These are phyloP conservation scores for Backusella westeae DNA, from an alignment of 192 early-diverging fungal species.

Conservation along the genomic window DNA sequence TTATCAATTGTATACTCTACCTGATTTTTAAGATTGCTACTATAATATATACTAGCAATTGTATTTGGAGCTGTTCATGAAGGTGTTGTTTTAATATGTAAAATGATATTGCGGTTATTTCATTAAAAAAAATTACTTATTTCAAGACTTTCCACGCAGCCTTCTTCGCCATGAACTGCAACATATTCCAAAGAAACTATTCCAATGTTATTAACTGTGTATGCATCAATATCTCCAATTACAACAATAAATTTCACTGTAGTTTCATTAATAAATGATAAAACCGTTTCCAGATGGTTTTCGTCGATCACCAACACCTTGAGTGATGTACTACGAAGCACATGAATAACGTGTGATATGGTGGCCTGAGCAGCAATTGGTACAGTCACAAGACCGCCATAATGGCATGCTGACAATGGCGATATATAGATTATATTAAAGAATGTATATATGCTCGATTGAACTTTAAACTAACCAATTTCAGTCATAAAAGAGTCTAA, in stretches of 20 bases:
- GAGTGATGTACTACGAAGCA: slow-evolving; percentile 14
- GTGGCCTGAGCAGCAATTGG: slow-evolving; percentile 30
- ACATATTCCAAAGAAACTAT: slow-evolving; percentile 3
- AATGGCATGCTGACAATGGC: slow-evolving; percentile 15
- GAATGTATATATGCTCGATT: neutral
- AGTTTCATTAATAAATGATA: slow-evolving; percentile 15
- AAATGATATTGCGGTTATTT: neutral
- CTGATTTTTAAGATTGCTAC: slow-evolving; percentile 6
- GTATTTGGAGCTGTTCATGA: neutral
- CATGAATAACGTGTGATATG: slow-evolving; percentile 23
- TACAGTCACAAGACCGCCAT: slow-evolving; percentile 22
- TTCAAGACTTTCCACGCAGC: neutral
- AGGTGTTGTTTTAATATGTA: neutral
- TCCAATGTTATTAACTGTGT: neutral
- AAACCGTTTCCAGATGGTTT: neutral
- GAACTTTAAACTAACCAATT: neutral
- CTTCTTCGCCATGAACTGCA: neutral
- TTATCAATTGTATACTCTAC: neutral
- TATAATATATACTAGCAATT: slow-evolving; percentile 11
- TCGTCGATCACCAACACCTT: slow-evolving; percentile 6
- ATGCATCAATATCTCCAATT: neutral
- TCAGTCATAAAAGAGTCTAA: slow-evolving; percentile 6
- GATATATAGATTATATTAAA: neutral
- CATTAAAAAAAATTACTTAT: neutral
- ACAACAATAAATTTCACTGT: slow-evolving; percentile 25